Percentiles rank a stretch among this genome's conserved stretches.
Evolutionary conservation across 148 eudicot species (phyloP).

Genomic region (Spergularia marina): DNA sequence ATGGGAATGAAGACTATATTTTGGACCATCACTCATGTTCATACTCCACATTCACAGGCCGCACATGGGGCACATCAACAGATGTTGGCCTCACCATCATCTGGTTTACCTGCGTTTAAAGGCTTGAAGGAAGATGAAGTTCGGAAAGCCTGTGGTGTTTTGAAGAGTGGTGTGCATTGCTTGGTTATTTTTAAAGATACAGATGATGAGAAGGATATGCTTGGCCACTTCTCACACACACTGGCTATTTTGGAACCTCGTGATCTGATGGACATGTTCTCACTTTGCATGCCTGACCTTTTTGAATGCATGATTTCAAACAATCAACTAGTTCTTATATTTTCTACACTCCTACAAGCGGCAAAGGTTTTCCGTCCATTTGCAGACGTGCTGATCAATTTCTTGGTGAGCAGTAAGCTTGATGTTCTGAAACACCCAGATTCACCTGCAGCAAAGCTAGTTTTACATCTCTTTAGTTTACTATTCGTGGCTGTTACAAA

Average conservation of each 20-base stretch:
- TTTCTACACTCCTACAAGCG: conserved; percentile 70
- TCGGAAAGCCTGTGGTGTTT: conserved; percentile 91
- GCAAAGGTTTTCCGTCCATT: conserved; percentile 82
- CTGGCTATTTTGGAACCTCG: conserved; percentile 93
- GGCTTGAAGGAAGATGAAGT: conserved; percentile 99
- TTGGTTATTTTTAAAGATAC: conserved; percentile 84
- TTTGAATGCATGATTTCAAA: conserved; percentile 96
- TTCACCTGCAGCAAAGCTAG: conserved; percentile 84
- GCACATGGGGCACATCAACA: conserved; percentile 84
- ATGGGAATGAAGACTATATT: conserved; percentile 99
- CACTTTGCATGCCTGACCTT: conserved; percentile 95
- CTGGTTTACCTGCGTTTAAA: conserved; percentile 67
- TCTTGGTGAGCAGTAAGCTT: conserved; percentile 90
- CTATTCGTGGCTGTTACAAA: conserved; percentile 81
- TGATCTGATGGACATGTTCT: conserved; percentile 97
- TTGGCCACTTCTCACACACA: conserved; percentile 80
- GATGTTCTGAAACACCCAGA: conserved; percentile 94
- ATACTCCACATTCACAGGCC: conserved; percentile 89
- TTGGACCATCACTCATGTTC: conserved; percentile 98
- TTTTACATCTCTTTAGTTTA: conserved; percentile 83
- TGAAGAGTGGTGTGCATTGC: conserved; percentile 97
- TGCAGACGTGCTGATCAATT: conserved; percentile 87
- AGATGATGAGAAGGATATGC: conserved; percentile 95
- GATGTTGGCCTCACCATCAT: conserved; percentile 54
- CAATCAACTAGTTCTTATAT: conserved; percentile 78